Conservation (phyloP, 73 alveolate genomes). For the Paraurostyla sp. region DNA sequence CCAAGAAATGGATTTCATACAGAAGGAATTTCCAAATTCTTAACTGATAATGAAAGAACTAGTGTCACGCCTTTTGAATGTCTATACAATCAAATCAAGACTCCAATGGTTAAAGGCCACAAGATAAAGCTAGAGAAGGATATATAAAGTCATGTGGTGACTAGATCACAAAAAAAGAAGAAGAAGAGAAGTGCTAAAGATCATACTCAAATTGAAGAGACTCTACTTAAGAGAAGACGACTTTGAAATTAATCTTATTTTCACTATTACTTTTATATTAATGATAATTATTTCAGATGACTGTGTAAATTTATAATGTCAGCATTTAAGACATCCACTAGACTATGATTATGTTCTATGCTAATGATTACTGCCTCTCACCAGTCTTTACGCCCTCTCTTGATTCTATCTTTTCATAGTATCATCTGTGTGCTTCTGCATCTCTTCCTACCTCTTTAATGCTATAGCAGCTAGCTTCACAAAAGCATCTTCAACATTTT, state of each 20-base stretch:
- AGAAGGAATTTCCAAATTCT: too few relatives aligned
- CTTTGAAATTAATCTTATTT: neutral
- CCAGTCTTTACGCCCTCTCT: neutral
- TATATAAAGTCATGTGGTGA: neutral
- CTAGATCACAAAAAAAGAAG: constrained; percentile 32
- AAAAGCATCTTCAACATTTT: constrained; percentile 49
- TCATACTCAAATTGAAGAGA: neutral
- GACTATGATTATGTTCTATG: too few relatives aligned
- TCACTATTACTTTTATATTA: neutral
- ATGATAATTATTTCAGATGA: too few relatives aligned
- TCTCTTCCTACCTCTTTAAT: constrained; percentile 12
- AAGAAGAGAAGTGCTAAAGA: constrained; percentile 23
- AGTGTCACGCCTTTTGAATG: constrained; percentile 9
- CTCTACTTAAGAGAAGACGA: neutral
- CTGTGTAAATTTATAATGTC: neutral
- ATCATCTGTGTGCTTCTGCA: constrained; percentile 17
- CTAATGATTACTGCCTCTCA: neutral
- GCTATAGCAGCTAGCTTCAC: constrained; percentile 24
- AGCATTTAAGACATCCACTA: neutral
- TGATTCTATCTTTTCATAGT: neutral
- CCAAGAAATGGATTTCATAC: neutral
- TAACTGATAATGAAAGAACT: neutral
- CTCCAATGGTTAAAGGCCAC: neutral
- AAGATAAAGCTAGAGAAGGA: neutral
- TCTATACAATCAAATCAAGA: neutral